Evolutionary conservation across 2,329 filamentous ascomycete species (phyloP).

Genomic region (Claviceps digitariae): DNA sequence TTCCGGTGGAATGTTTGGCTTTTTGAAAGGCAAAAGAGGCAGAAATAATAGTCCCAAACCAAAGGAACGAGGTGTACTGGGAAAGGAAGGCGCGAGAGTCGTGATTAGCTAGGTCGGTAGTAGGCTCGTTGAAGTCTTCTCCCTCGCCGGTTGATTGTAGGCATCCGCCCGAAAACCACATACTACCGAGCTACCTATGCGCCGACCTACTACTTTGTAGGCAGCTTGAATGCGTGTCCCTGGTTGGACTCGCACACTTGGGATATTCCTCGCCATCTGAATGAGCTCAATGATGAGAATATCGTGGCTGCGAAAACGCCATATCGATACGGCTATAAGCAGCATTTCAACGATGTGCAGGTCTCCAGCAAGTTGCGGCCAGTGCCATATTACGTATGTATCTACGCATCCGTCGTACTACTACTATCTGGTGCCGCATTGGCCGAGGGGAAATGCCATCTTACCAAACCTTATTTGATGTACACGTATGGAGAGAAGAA

Average conservation of each 20-base stretch:
- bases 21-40: conserved; percentile 80
- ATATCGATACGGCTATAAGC: background rate
- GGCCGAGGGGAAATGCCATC: background rate
- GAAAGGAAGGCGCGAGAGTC: conserved; percentile 84
- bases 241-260: too few relatives aligned
- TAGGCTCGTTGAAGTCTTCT: background rate
- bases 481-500: background rate
- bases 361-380: too few relatives aligned
- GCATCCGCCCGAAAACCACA: background rate
- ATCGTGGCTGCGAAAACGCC: background rate
- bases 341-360: background rate
- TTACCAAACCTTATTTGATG: background rate
- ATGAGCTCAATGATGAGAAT: background rate
- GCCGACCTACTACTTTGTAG: too few relatives aligned
- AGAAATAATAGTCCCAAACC: conserved; percentile 87
- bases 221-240: too few relatives aligned
- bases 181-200: too few relatives aligned
- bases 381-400: background rate
- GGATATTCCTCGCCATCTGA: background rate
- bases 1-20: conserved; percentile 77
- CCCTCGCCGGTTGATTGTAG: background rate
- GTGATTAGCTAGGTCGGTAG: conserved; percentile 45
- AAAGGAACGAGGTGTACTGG: conserved; percentile 81
- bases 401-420: background rate
- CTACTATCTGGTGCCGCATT: background rate